phyloP scores from a whole-genome alignment of 2,329 filamentous ascomycete genomes.

The Aspergillus sp. region DNA sequence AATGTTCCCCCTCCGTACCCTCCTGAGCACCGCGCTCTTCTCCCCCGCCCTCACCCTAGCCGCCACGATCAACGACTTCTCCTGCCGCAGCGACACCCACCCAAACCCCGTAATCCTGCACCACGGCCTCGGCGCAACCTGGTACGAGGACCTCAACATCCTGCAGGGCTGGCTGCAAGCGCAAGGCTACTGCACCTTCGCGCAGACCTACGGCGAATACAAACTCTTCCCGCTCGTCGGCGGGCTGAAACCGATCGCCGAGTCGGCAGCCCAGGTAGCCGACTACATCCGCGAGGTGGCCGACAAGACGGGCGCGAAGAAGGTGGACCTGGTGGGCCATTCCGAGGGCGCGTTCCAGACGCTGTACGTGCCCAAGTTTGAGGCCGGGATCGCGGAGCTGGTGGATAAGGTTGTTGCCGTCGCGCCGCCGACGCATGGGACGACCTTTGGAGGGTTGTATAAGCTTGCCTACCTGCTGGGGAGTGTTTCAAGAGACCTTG shows the following conservation, averaged over 20 bases:
- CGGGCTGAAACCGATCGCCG: slow-evolving; percentile 37
- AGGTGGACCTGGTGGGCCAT: slow-evolving; percentile 44
- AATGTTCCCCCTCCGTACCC: too few species aligned
- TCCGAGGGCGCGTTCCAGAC: slow-evolving; percentile 45
- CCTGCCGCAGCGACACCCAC: slow-evolving; percentile 26
- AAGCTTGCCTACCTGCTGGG: slow-evolving; percentile 28
- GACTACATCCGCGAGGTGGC: slow-evolving; percentile 38
- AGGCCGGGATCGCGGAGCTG: slow-evolving; percentile 24
- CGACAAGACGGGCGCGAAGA: slow-evolving; percentile 34
- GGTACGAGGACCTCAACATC: slow-evolving; percentile 37
- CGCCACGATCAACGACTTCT: slow-evolving; percentile 34
- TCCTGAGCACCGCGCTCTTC: slow-evolving; percentile 13
- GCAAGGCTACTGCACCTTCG: slow-evolving; percentile 44
- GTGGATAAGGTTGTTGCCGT: slow-evolving; percentile 36
- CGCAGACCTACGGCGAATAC: slow-evolving; percentile 43
- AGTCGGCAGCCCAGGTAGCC: slow-evolving; percentile 42
- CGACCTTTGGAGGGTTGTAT: slow-evolving; percentile 30
- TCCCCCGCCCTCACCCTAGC: slow-evolving; percentile 16
- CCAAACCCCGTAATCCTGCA: slow-evolving; percentile 37
- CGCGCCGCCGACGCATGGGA: slow-evolving; percentile 37
- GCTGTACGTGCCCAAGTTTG: slow-evolving; percentile 41
- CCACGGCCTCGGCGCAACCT: slow-evolving; percentile 39
- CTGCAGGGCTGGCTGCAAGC: slow-evolving; percentile 36
- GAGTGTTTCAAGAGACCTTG: slow-evolving; percentile 20
- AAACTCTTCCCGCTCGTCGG: slow-evolving; percentile 37